Conservation (phyloP, 257 asterid genomes). For the Prunella vulgaris region DNA sequence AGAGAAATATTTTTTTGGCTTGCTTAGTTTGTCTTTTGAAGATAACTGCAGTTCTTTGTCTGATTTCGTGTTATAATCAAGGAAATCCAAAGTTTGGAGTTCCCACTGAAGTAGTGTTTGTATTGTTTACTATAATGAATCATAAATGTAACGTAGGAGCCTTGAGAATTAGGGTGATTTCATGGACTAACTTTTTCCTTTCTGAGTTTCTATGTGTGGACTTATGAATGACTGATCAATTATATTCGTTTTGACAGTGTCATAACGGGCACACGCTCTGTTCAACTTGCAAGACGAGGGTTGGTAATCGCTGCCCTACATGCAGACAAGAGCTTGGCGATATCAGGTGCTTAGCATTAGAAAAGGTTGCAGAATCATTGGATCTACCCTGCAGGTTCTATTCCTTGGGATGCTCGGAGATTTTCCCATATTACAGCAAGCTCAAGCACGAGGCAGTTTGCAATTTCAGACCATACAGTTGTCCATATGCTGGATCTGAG, state of each 20-base stretch:
- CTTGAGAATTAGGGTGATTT: background rate
- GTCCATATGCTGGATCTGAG: slow-evolving; percentile 95
- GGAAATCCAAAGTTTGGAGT: background rate
- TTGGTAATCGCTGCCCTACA: slow-evolving; percentile 81
- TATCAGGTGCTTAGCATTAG: slow-evolving; percentile 84
- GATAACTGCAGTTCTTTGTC: background rate
- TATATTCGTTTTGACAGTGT: slow-evolving; percentile 44
- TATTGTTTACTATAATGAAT: background rate
- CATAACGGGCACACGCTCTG: slow-evolving; percentile 91
- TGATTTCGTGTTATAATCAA: background rate
- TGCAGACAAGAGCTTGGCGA: slow-evolving; percentile 96
- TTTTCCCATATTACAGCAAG: slow-evolving; percentile 84
- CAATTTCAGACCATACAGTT: slow-evolving; percentile 76
- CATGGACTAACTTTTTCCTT: background rate
- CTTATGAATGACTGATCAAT: slow-evolving; percentile 2
- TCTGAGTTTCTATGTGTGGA: too few relatives aligned
- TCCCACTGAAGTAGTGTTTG: background rate
- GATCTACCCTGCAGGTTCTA: slow-evolving; percentile 77
- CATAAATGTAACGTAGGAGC: background rate
- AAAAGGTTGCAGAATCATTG: slow-evolving; percentile 81
- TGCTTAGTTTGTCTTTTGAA: background rate
- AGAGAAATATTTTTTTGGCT: too few relatives aligned
- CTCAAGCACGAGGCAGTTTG: slow-evolving; percentile 78
- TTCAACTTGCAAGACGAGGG: slow-evolving; percentile 83
- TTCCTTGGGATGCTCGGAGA: slow-evolving; percentile 74